Base-by-base conservation (phyloP, 2,329 filamentous ascomycete species). In the Incumbomyces delicatus region DNA sequence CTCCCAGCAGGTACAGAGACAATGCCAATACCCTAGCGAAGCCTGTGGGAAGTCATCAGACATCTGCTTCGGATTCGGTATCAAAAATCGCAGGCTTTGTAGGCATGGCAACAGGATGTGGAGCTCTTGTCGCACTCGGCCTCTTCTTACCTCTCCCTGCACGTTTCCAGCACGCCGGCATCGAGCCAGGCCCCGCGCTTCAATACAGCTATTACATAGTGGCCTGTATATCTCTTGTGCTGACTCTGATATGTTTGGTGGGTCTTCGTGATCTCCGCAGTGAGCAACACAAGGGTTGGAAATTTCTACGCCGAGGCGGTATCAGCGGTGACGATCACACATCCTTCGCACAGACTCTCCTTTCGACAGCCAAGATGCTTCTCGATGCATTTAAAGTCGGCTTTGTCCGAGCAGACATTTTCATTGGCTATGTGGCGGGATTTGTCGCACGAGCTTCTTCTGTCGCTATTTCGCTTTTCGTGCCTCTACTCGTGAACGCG, bases 381-480 rank as follows among this genome's bases (percentile, higher is more conserved):
- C 67, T 75, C 52, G 70, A 80, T 51, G 75, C 85, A 31, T 62
- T 89, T 57, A 56, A 79, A 6, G 74, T 94, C 10, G 89, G 85
- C 12, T 79, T 87, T 57, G 79, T 72, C 7, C 85, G 94, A 60
- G 74, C 80, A 8, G 78, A 84, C 56, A 94, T 98, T 51, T 82
- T 80, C 14, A 74, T 96, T 0, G 90, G 85, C 22, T 98, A 96
- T 60, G 70, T 96, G 0, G 92, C 90, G 52, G 92, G 92, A 1
- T 95, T 96, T 58, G 90, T 98, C 2, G 90, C 89, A 8, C 81
- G 92, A 47, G 89, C 92, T 6, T 95, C 89, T 1, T 95, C 88
- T 0, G 92, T 98, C 4, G 90, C 86, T 44, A 94, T 98, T 54
- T 94, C 87, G 1, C 77, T 96, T 5, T 98, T 96, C 67, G 85